phyloP scores from a whole-genome alignment of 1,139 yeast genomes.

The Pneumocystis sp. region DNA sequence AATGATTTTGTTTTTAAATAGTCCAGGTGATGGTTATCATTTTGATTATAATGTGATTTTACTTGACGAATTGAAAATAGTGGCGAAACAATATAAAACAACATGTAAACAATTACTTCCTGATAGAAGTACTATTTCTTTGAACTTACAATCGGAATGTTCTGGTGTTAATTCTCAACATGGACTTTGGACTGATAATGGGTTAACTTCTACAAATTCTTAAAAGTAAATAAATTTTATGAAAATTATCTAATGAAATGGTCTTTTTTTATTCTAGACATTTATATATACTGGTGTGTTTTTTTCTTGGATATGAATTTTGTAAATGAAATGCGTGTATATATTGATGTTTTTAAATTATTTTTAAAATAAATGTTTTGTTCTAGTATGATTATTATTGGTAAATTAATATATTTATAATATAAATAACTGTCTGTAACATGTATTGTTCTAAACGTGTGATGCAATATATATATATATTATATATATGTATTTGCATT shows the following conservation, averaged over 20 bases:
- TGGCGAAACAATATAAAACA: neutral
- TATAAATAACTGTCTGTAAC: too few species aligned
- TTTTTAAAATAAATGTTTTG: neutral
- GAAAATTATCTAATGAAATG: neutral
- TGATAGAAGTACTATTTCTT: neutral
- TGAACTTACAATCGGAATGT: neutral
- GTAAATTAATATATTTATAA: too few species aligned
- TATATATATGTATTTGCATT: too few species aligned
- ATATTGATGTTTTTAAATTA: neutral
- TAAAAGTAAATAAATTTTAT: neutral
- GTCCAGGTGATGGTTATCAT: slow-evolving; percentile 10
- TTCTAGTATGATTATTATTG: neutral
- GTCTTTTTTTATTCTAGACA: neutral
- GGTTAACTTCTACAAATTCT: neutral
- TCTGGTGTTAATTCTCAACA: neutral
- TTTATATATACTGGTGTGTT: neutral
- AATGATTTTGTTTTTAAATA: neutral
- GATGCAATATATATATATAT: too few species aligned
- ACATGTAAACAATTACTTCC: neutral
- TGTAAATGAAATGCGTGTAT: neutral
- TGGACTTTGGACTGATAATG: neutral
- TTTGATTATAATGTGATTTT: slow-evolving; percentile 2
- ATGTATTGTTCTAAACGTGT: too few species aligned
- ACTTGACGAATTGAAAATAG: neutral
- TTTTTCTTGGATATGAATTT: neutral